These are phyloP conservation scores for Exophiala alcalophila DNA, from an alignment of 2,329 filamentous ascomycete genomes.

Conservation along the genomic window DNA sequence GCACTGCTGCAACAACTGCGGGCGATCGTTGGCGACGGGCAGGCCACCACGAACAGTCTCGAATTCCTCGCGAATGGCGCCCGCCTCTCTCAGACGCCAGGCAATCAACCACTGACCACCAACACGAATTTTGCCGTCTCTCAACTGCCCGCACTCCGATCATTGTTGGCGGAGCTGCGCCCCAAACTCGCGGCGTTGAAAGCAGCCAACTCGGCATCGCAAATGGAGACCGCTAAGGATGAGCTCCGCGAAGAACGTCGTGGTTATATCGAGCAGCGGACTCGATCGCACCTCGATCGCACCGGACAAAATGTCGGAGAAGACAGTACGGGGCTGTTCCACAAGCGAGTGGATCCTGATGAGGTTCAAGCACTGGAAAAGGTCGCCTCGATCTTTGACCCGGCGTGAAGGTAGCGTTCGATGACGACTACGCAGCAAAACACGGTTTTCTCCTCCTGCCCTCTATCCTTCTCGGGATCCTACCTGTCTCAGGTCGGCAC, in stretches of 20 bases:
- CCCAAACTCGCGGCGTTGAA: slow-evolving; percentile 57
- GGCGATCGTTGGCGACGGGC: slow-evolving; percentile 45
- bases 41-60: slow-evolving; percentile 40
- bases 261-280: slow-evolving; percentile 79
- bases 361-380: slow-evolving; percentile 32
- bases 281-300: slow-evolving; percentile 70
- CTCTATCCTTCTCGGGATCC: too few species aligned
- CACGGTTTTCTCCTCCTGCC: too few species aligned
- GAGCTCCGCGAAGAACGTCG: slow-evolving; percentile 68
- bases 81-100: slow-evolving; percentile 42
- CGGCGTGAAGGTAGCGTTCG: slow-evolving; percentile 18
- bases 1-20: slow-evolving; percentile 65
- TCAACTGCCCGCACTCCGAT: slow-evolving; percentile 75
- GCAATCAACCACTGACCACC: slow-evolving; percentile 42
- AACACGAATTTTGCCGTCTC: slow-evolving; percentile 69
- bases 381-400: slow-evolving; percentile 29
- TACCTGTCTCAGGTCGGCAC: too few species aligned
- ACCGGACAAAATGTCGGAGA: slow-evolving; percentile 32
- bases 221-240: slow-evolving; percentile 40
- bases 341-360: slow-evolving; percentile 22
- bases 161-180: slow-evolving; percentile 64
- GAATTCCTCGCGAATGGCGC: slow-evolving; percentile 56
- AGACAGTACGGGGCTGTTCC: slow-evolving; percentile 17
- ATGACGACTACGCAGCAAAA: too few species aligned
- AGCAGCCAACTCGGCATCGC: slow-evolving; percentile 29